These are phyloP conservation scores for Claviceps citrina DNA, from an alignment of 2,329 filamentous ascomycete genomes.

Conservation along the genomic window DNA sequence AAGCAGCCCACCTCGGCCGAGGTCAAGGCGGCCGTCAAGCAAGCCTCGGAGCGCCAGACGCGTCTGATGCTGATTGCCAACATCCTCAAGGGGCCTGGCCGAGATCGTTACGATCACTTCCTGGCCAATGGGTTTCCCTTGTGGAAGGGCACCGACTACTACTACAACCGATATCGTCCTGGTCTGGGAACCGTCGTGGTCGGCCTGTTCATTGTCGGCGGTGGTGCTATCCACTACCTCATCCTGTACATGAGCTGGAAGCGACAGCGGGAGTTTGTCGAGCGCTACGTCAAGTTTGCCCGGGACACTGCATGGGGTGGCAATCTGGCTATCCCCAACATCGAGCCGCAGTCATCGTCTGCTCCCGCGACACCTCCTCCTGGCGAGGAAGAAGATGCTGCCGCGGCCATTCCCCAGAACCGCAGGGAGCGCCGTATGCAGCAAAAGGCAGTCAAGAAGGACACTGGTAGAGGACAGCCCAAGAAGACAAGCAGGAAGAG, in stretches of 20 bases:
- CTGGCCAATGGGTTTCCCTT: slow-evolving; percentile 80
- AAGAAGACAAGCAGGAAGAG: slow-evolving; percentile 28
- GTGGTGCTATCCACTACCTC: slow-evolving; percentile 76
- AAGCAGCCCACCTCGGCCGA: slow-evolving; percentile 61
- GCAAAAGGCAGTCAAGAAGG: slow-evolving; percentile 68
- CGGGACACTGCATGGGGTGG: slow-evolving; percentile 82
- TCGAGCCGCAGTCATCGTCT: slow-evolving; percentile 34
- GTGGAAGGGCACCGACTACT: slow-evolving; percentile 97
- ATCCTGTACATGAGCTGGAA: slow-evolving; percentile 76
- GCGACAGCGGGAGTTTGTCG: slow-evolving; percentile 79
- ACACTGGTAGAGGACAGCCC: slow-evolving; percentile 39
- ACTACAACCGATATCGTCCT: slow-evolving; percentile 86
- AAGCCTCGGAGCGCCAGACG: slow-evolving; percentile 68
- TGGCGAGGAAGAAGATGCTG: slow-evolving; percentile 32
- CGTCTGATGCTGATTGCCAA: slow-evolving; percentile 72
- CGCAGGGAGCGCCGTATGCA: slow-evolving; percentile 76
- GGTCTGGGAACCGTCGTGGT: slow-evolving; percentile 72
- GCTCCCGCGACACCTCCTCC: slow-evolving; percentile 28
- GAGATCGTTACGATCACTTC: slow-evolving; percentile 91
- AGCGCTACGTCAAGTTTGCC: slow-evolving; percentile 81
- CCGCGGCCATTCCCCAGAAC: slow-evolving; percentile 50
- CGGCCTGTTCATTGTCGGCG: slow-evolving; percentile 67
- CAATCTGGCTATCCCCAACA: slow-evolving; percentile 54
- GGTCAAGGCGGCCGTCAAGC: slow-evolving; percentile 63
- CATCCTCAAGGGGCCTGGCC: slow-evolving; percentile 64